Evolutionary conservation across 73 alveolate genomes (phyloP), one percentile per base, ranked within the genome.

Genomic region (Paraurostyla sp.): DNA sequence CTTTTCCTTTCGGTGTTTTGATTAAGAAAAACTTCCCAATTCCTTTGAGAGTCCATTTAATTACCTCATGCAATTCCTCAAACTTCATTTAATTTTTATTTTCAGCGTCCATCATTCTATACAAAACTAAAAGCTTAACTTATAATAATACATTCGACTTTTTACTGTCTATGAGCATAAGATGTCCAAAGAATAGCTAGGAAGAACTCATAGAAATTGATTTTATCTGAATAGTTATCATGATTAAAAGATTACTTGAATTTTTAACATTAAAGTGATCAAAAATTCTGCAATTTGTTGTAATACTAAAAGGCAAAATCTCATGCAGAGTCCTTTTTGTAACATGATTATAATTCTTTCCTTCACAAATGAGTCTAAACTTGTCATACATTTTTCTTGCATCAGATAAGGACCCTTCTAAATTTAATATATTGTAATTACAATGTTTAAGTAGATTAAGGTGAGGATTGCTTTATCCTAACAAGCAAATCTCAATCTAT

Each of bases 11-110:
- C 11, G 86, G 86, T 0, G 46, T 43, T 73, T 73, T 73, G 6
- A 73, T 73, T 18, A 49, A 15, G 32, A 73, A 73, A 15, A 73
- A 43, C 46, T 73, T 73, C 48, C 86, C 86, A 46, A 73, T 73
- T 16, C 86, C 86, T 46, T 73, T 73, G 1, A 73, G 52, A 11
- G 86, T 73, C 86, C 86, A 73, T 73, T 73, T 73, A 45, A 73
- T 73, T 23, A 73, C n/a, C 29, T 73, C 86, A 73, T 73, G 86
- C 27, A 73, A 48, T 27, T 73, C 86, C 27, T 73, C 86, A 49
- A 73, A 73, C 33, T 73, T 73, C 71, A 73, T 73, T 36, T 73
- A 38, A 73, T 73, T 73, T 73, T 73, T 73, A 36, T 49, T 48
- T 3, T 48, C 71, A 6, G 86, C 86, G 46, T 73, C 86, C 0